Conservation (phyloP, 192 early-diverging fungal species). For the Mortierella alpina region DNA sequence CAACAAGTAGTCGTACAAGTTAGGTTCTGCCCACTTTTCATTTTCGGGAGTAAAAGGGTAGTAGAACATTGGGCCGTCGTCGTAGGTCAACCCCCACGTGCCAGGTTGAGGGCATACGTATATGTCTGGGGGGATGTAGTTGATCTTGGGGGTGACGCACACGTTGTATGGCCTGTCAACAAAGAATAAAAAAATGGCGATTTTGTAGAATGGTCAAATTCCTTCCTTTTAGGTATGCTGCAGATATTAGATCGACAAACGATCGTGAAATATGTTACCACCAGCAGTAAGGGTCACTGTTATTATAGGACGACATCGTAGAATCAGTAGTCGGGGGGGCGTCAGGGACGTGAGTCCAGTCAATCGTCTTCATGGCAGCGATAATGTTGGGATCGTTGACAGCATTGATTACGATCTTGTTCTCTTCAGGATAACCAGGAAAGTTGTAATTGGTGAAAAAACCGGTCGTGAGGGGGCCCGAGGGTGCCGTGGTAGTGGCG, state of each 20-base stretch:
- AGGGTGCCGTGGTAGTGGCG: conserved; percentile 19
- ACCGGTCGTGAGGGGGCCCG: conserved; percentile 25
- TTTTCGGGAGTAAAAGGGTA: conserved; percentile 11
- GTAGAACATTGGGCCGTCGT: conserved; percentile 55
- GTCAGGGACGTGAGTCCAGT: conserved; percentile 50
- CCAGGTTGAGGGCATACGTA: conserved; percentile 44
- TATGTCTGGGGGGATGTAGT: conserved; percentile 42
- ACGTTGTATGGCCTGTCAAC: conserved; percentile 41
- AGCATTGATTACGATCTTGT: no score
- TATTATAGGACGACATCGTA: conserved; percentile 8
- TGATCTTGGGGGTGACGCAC: conserved; percentile 40
- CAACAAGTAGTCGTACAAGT: conserved; percentile 55
- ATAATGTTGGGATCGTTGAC: conserved; percentile 37
- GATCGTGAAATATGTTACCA: no score
- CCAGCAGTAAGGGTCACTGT: no score
- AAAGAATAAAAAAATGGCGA: conserved; percentile 7
- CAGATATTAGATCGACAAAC: no score
- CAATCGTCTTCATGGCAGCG: conserved; percentile 33
- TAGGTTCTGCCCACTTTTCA: conserved; percentile 42
- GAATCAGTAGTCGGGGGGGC: conserved; percentile 14
- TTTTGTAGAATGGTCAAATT: no score
- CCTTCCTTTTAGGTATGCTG: no score
- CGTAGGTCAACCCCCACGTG: no score
- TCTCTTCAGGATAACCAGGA: conserved; percentile 24
- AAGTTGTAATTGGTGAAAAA: conserved; percentile 16